phyloP scores from a whole-genome alignment of 2,329 filamentous ascomycete species.

The Cordyceps cicadae region DNA sequence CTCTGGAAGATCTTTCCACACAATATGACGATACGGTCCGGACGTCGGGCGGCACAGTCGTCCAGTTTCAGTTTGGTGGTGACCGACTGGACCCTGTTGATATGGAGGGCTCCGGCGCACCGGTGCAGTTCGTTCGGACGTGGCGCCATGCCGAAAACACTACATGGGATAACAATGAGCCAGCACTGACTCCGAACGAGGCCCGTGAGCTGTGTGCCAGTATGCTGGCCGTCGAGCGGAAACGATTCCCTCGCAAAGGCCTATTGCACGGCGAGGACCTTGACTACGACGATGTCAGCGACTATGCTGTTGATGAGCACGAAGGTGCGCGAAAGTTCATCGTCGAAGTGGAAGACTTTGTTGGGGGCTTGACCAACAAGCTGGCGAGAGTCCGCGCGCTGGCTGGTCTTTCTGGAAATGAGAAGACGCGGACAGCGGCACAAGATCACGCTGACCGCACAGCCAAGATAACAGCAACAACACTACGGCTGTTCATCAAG shows the following conservation, averaged over 20 bases:
- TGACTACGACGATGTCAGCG: constrained; percentile 60
- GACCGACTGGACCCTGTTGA: constrained; percentile 93
- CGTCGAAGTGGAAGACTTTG: constrained; percentile 65
- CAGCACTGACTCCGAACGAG: constrained; percentile 63
- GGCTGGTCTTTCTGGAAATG: constrained; percentile 38
- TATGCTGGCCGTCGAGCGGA: constrained; percentile 59
- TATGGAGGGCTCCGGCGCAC: constrained; percentile 91
- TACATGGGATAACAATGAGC: constrained; percentile 73
- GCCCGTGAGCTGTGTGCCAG: constrained; percentile 60
- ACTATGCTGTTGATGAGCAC: constrained; percentile 64
- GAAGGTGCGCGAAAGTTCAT: constrained; percentile 81
- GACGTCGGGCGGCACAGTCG: constrained; percentile 78
- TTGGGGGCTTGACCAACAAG: constrained; percentile 53
- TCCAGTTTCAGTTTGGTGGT: constrained; percentile 96
- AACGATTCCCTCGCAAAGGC: constrained; percentile 52
- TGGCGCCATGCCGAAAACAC: constrained; percentile 71
- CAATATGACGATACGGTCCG: constrained; percentile 93
- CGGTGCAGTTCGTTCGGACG: constrained; percentile 85
- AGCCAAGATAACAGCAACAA: constrained; percentile 71
- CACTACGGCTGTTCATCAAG: constrained; percentile 66
- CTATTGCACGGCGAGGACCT: constrained; percentile 56
- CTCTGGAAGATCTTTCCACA: constrained; percentile 85
- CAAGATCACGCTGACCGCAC: constrained; percentile 56
- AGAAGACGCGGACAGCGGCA: constrained; percentile 17
- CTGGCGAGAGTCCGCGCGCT: constrained; percentile 46